Evolutionary conservation across 176 grass and related monocot species (phyloP).

Genomic region (Triticum timopheevii): DNA sequence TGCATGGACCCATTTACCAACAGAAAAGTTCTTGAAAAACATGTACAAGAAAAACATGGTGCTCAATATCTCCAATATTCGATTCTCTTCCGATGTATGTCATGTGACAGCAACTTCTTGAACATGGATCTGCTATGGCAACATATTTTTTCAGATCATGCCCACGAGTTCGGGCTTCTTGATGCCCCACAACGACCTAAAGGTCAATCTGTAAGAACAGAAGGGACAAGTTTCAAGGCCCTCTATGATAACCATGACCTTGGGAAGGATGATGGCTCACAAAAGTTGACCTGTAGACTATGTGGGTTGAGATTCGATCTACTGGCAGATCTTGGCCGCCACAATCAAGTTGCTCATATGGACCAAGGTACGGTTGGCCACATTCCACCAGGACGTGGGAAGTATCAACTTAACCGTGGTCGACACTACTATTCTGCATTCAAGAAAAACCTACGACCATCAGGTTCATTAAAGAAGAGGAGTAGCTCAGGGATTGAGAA

Average conservation of each 20-base stretch:
- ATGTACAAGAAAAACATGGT: slow-evolving; percentile 83
- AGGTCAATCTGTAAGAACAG: slow-evolving; percentile 43
- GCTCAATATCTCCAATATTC: slow-evolving; percentile 80
- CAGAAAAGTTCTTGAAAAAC: slow-evolving; percentile 86
- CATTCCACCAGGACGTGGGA: slow-evolving; percentile 65
- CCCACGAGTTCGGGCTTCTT: slow-evolving; percentile 61
- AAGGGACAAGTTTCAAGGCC: slow-evolving; percentile 40
- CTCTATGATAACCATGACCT: slow-evolving; percentile 39
- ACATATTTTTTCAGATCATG: slow-evolving; percentile 83
- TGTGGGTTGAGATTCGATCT: slow-evolving; percentile 85
- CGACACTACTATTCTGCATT: slow-evolving; percentile 80
- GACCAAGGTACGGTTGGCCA: slow-evolving; percentile 38
- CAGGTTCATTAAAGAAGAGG: slow-evolving; percentile 58
- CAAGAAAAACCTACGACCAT: slow-evolving; percentile 60
- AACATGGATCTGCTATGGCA: slow-evolving; percentile 85
- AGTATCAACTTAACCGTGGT: slow-evolving; percentile 75
- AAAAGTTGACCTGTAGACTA: slow-evolving; percentile 71
- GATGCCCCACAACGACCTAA: slow-evolving; percentile 47
- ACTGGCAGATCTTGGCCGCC: slow-evolving; percentile 69
- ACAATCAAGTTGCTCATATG: slow-evolving; percentile 82
- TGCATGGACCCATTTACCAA: slow-evolving; percentile 93
- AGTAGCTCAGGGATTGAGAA: slow-evolving; percentile 53
- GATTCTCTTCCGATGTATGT: slow-evolving; percentile 82
- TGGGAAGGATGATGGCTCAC: slow-evolving; percentile 45
- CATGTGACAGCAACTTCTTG: slow-evolving; percentile 78